These are phyloP conservation scores for Amorphotheca resinae DNA, from an alignment of 495 filamentous ascomycete species.

Conservation along the genomic window DNA sequence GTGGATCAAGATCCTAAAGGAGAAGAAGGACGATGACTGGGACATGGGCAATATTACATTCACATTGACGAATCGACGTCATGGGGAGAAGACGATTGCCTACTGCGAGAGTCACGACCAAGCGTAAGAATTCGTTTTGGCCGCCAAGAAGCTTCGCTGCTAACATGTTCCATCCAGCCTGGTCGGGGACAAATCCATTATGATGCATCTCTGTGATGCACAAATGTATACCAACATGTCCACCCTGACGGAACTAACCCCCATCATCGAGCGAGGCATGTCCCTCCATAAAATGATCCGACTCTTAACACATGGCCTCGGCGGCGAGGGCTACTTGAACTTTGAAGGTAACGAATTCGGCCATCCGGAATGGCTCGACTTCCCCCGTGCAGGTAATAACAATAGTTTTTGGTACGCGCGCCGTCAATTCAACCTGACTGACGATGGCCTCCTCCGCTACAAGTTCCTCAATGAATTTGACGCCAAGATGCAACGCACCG, in stretches of 20 bases:
- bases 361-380: slow-evolving; percentile 98
- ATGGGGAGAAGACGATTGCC: slow-evolving; percentile 97
- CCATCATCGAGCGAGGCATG: slow-evolving; percentile 83
- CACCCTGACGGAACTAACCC: slow-evolving; percentile 64
- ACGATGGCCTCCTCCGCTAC: slow-evolving; percentile 78
- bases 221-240: slow-evolving; percentile 99
- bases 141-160: not conserved
- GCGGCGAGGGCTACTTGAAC: slow-evolving; percentile 95
- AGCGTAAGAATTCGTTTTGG: slow-evolving; percentile 58
- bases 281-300: slow-evolving; percentile 95
- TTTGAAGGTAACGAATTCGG: slow-evolving; percentile 99
- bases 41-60: slow-evolving; percentile 75
- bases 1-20: slow-evolving; percentile 98
- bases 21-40: slow-evolving; percentile 85
- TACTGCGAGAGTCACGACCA: slow-evolving; percentile 97
- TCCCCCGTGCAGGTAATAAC: slow-evolving; percentile 85
- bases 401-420: slow-evolving; percentile 97
- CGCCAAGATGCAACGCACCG: slow-evolving; percentile 72
- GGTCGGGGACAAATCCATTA: slow-evolving; percentile 88
- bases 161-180: slow-evolving; percentile 47
- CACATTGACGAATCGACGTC: slow-evolving; percentile 81
- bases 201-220: slow-evolving; percentile 97
- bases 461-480: slow-evolving; percentile 92
- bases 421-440: slow-evolving; percentile 85
- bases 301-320: slow-evolving; percentile 83